Percentiles rank a stretch among this genome's conserved stretches.
Evolutionary conservation across 345 rosid genomes (phyloP).

Genomic region (Rhodomyrtus tomentosa): DNA sequence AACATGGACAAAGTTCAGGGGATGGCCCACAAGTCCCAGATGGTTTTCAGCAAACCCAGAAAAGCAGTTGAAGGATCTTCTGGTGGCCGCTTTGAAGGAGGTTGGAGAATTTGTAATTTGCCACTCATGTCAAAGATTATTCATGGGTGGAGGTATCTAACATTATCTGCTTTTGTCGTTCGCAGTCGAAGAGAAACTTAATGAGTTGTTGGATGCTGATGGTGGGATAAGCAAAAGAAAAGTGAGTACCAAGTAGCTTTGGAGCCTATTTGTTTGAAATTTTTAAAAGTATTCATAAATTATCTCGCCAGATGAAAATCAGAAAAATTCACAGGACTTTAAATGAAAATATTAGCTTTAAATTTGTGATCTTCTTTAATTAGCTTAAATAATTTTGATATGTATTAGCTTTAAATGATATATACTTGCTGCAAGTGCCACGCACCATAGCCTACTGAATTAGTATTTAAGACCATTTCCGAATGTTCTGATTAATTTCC

Average conservation of each 20-base stretch:
- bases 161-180: not conserved
- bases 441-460: not conserved
- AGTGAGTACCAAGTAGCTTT: slow-evolving; percentile 31
- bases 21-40: slow-evolving; percentile 35
- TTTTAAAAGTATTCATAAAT: not conserved
- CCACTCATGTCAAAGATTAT: not conserved
- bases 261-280: not conserved
- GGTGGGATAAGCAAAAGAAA: slow-evolving; percentile 92
- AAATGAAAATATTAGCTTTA: not conserved
- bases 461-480: not conserved
- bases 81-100: slow-evolving; percentile 74
- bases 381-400: not conserved
- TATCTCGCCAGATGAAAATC: not conserved
- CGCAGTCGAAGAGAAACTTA: slow-evolving; percentile 93
- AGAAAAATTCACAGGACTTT: not conserved
- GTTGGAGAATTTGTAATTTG: slow-evolving; percentile 20
- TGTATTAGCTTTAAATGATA: not conserved
- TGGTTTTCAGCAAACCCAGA: slow-evolving; percentile 40
- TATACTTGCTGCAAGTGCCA: not conserved
- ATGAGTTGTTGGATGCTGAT: slow-evolving; percentile 81
- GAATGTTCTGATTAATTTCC: not conserved
- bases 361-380: not conserved
- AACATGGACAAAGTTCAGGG: slow-evolving; percentile 44
- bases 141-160: not conserved
- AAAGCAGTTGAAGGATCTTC: slow-evolving; percentile 48